Base-by-base conservation (phyloP, 805 yeast species). In the Scheffersomyces coipomensis region DNA sequence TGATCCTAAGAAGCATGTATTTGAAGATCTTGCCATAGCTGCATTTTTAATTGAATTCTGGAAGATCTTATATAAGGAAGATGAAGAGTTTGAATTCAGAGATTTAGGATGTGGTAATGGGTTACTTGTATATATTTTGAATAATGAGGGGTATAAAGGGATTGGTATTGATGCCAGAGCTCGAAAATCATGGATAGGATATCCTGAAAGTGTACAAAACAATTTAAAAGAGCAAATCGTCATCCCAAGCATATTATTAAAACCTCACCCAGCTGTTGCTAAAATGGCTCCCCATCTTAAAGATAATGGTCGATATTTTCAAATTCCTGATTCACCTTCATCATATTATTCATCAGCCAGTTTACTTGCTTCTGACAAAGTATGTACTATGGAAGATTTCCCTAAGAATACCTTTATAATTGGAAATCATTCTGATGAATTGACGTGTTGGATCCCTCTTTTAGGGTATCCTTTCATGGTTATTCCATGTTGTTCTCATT, bases 101-200 rank as follows among this genome's bases (percentile, higher is more conserved):
- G 98, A 91, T 64, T 60, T 91, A 38, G 98, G 98, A 0, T 91
- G 98, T 65, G 98, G 98, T 5, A 91, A 91, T 62, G 98, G 98
- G 7, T 70, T 88, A 12, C 63, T 91, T 33, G 95, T 88, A 9
- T 78, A 87, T 50, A 76, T 91, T 19, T 66, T 91, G 35, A 64
- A 75, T 6, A 66, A 69, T 69, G 98, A 91, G 63, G 97, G 97
- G 0, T 86, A 78, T 51, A 66, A 54, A 25, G 97, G 98, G 2
- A 58, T 73, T 26, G 98, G 98, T 11, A 80, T 90, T 19, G 98
- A 91, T 64, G 97, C 96, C 0, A 71, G 98, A 33, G 78, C 80
- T 3, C 73, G 98, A 42, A 90, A 90, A 54, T 85, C 96, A 1
- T 91, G 98, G 98, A 62, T 65, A 1, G 70, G 75, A 1, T 90